Evolutionary conservation across 2,329 filamentous ascomycete species (phyloP).

Genomic region (Lasiodiplodia citricola): DNA sequence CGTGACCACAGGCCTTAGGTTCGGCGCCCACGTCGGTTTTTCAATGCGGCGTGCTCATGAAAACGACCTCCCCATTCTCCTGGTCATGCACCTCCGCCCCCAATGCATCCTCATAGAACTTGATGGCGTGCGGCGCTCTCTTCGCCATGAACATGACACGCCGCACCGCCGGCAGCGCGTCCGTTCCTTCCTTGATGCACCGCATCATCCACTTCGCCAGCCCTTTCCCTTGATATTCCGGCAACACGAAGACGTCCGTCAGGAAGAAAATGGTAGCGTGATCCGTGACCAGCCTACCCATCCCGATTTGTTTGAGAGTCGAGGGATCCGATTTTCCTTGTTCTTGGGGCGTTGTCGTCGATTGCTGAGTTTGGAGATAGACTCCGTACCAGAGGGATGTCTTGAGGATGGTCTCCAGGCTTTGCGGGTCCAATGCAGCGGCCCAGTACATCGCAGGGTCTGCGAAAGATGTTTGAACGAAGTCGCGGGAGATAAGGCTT

Average conservation of each 20-base stretch:
- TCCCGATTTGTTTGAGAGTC: slow-evolving; percentile 55
- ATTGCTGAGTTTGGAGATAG: slow-evolving; percentile 21
- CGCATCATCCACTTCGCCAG: slow-evolving; percentile 69
- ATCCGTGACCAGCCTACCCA: slow-evolving; percentile 71
- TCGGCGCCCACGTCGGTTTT: no score
- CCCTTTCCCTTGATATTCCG: slow-evolving; percentile 64
- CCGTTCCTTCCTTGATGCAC: slow-evolving; percentile 63
- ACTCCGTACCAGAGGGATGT: slow-evolving; percentile 42
- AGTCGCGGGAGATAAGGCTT: slow-evolving; percentile 34
- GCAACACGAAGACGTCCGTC: slow-evolving; percentile 70
- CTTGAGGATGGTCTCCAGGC: slow-evolving; percentile 36
- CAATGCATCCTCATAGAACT: slow-evolving; percentile 37
- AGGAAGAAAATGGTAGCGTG: slow-evolving; percentile 71
- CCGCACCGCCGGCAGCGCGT: slow-evolving; percentile 64
- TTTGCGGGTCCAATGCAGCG: slow-evolving; percentile 32
- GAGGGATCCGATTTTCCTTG: slow-evolving; percentile 23
- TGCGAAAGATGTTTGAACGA: slow-evolving; percentile 39
- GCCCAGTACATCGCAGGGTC: slow-evolving; percentile 40
- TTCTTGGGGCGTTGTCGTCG: slow-evolving; percentile 8
- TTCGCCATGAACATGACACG: slow-evolving; percentile 38
- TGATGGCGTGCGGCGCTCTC: slow-evolving; percentile 33
- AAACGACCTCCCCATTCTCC: slow-evolving; percentile 7
- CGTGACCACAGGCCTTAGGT: no score
- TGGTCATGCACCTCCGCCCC: slow-evolving; percentile 35
- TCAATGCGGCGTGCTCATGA: slow-evolving; percentile 19